Percentiles rank a stretch among this genome's conserved stretches.
phyloP scores from a whole-genome alignment of 177 flowering plant species.

The Telopea speciosissima region DNA sequence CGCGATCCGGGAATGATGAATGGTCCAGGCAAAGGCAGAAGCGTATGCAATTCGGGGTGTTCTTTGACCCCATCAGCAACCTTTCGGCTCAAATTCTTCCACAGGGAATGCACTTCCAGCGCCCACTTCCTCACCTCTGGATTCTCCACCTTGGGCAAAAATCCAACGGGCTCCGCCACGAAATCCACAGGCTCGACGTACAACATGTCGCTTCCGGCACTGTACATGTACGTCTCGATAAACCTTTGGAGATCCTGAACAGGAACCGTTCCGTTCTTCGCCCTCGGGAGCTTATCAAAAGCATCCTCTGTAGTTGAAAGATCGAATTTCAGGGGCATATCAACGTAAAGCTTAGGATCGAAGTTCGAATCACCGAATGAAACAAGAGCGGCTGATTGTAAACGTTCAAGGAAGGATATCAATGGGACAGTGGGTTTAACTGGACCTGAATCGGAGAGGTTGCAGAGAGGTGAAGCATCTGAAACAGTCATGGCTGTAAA shows the following conservation, averaged over 20 bases:
- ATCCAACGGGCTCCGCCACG: slow-evolving; percentile 52
- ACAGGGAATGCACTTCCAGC: slow-evolving; percentile 67
- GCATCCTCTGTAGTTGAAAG: slow-evolving; percentile 36
- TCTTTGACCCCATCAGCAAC: slow-evolving; percentile 40
- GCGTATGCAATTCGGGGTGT: slow-evolving; percentile 57
- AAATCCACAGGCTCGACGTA: slow-evolving; percentile 52
- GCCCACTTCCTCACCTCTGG: slow-evolving; percentile 69
- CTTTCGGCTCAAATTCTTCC: slow-evolving; percentile 81
- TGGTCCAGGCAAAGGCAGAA: slow-evolving; percentile 58
- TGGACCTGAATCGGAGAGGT: slow-evolving; percentile 18
- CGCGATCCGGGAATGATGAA: slow-evolving; percentile 76
- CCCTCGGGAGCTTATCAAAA: slow-evolving; percentile 38
- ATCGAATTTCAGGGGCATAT: slow-evolving; percentile 51
- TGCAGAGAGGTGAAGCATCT: slow-evolving; percentile 6
- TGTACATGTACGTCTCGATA: slow-evolving; percentile 34
- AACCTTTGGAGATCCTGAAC: slow-evolving; percentile 34
- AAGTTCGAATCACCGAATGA: slow-evolving; percentile 42
- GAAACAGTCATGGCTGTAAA: slow-evolving; percentile 9
- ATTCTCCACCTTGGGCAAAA: slow-evolving; percentile 56
- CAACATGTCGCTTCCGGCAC: slow-evolving; percentile 69
- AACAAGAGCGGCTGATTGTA: slow-evolving; percentile 56
- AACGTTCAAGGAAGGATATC: slow-evolving; percentile 44
- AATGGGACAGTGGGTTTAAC: slow-evolving; percentile 44
- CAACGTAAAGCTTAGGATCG: slow-evolving; percentile 77
- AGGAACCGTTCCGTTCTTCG: slow-evolving; percentile 36